These are phyloP conservation scores for Podaxis sp. DNA, from an alignment of 768 basidiomycete genomes.

Conservation along the genomic window DNA sequence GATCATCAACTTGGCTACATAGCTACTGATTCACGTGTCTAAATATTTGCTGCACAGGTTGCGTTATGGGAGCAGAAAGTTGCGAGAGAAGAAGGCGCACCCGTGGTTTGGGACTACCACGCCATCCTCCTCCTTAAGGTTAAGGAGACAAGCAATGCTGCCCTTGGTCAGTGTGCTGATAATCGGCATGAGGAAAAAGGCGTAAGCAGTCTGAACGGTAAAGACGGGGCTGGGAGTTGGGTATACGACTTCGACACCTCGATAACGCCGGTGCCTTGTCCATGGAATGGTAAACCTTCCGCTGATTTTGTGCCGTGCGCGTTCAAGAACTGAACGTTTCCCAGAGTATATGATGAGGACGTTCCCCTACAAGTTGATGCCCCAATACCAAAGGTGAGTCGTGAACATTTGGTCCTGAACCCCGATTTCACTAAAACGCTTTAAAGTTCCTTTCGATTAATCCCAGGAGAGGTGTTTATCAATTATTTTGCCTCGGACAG, in stretches of 20 bases:
- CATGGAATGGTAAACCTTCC: conserved; percentile 42
- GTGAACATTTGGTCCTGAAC: not conserved
- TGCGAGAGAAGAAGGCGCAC: conserved; percentile 29
- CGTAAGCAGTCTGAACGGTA: too few relatives aligned
- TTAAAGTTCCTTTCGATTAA: conserved; percentile 60
- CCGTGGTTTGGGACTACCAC: conserved; percentile 77
- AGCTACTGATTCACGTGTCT: not conserved
- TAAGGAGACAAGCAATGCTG: conserved; percentile 14
- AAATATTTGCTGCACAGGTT: conserved; percentile 39
- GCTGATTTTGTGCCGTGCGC: not conserved
- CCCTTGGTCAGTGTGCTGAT: not conserved
- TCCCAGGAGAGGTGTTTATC: conserved; percentile 51
- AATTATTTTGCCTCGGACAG: conserved; percentile 71
- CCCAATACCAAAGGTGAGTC: conserved; percentile 46
- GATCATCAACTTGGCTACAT: not conserved
- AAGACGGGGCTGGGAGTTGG: conserved; percentile 37
- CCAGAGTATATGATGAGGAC: conserved; percentile 48
- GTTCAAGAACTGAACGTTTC: conserved; percentile 11
- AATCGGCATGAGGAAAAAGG: not conserved
- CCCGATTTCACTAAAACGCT: not conserved
- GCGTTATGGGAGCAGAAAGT: conserved; percentile 64
- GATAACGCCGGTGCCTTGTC: conserved; percentile 47
- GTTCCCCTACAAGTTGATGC: conserved; percentile 37
- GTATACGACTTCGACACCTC: conserved; percentile 70
- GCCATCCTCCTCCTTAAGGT: conserved; percentile 57